Evolutionary conservation across 2,329 filamentous ascomycete species (phyloP).

Genomic region (Aspergillus sp.): DNA sequence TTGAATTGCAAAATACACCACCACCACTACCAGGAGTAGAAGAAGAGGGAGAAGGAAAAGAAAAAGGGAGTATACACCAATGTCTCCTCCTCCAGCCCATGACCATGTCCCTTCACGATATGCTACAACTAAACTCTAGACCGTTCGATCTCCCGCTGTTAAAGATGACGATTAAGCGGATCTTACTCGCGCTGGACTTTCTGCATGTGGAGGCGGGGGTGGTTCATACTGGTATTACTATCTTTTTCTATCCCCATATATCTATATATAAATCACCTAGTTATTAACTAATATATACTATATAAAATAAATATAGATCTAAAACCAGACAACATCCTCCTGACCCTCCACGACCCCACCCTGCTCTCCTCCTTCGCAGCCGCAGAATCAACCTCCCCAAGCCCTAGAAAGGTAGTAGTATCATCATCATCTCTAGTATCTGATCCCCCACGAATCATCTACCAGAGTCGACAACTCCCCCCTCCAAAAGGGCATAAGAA

Average conservation of each 20-base stretch:
- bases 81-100: constrained; percentile 37
- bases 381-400: constrained; percentile 28
- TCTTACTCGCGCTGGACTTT: constrained; percentile 40
- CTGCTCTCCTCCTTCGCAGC: constrained; percentile 33
- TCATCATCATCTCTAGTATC: too few relatives aligned
- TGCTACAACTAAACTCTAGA: constrained; percentile 29
- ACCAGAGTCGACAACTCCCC: constrained; percentile 24
- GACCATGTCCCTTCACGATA: constrained; percentile 35
- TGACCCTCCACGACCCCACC: constrained; percentile 32
- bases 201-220: constrained; percentile 36
- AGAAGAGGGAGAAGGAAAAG: too few relatives aligned
- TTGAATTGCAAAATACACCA: constrained; percentile 26
- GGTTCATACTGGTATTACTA: constrained; percentile 35
- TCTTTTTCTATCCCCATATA: too few relatives aligned
- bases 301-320: constrained; percentile 31
- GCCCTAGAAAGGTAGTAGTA: constrained; percentile 27
- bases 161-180: constrained; percentile 31
- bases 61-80: constrained; percentile 22
- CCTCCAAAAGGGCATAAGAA: constrained; percentile 16
- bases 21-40: too few relatives aligned
- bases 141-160: constrained; percentile 31
- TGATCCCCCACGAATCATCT: constrained; percentile 32
- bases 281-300: too few relatives aligned
- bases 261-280: too few relatives aligned
- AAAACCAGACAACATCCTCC: constrained; percentile 47